phyloP scores from a whole-genome alignment of 345 rosid species.

The Cardamine chenopodiifolia region DNA sequence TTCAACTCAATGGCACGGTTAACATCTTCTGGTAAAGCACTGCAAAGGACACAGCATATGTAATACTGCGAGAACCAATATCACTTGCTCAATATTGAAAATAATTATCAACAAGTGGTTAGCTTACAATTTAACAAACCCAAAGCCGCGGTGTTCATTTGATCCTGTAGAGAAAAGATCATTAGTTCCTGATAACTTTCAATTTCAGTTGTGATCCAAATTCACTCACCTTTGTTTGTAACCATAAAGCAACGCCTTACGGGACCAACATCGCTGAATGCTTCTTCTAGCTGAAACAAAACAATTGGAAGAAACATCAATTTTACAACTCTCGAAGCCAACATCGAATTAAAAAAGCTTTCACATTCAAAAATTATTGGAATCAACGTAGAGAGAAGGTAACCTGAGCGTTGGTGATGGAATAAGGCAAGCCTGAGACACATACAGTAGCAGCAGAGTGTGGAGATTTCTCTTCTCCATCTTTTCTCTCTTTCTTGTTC shows the following conservation, averaged over 20 bases:
- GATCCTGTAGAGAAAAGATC: constrained; percentile 54
- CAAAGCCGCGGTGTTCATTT: constrained; percentile 77
- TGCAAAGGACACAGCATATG: constrained; percentile 30
- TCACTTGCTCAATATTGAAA: background rate
- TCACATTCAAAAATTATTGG: background rate
- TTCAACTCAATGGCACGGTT: constrained; percentile 76
- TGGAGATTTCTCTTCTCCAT: constrained; percentile 50
- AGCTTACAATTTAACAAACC: constrained; percentile 83
- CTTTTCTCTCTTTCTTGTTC: constrained; percentile 47
- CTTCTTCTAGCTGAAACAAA: constrained; percentile 73
- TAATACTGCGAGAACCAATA: background rate
- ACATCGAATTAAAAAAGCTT: background rate
- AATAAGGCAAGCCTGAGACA: constrained; percentile 79
- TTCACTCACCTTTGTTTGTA: constrained; percentile 64
- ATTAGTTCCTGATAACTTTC: constrained; percentile 17
- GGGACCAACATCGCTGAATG: constrained; percentile 91
- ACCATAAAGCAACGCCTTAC: constrained; percentile 90
- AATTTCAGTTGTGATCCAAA: background rate
- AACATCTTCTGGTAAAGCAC: constrained; percentile 90
- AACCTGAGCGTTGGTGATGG: constrained; percentile 86
- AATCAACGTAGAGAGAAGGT: background rate
- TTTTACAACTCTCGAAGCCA: background rate
- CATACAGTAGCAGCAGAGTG: constrained; percentile 78
- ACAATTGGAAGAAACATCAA: background rate
- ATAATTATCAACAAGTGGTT: background rate